Conservation (phyloP, 2,329 filamentous ascomycete genomes). For the Pestalotiopsis fici region DNA sequence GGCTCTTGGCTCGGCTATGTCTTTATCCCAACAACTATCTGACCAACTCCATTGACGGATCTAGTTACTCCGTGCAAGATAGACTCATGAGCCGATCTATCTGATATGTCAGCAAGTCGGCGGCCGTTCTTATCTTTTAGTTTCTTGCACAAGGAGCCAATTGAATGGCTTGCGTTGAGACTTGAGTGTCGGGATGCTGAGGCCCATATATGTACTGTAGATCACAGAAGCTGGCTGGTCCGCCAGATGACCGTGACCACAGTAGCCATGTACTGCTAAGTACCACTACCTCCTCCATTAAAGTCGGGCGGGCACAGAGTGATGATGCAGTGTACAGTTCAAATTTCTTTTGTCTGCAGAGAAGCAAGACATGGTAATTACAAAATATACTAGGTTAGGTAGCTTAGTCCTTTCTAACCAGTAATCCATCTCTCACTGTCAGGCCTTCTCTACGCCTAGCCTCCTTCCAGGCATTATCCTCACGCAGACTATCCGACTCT, state of each 20-base stretch:
- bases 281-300: too few species aligned
- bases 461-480: slow-evolving; percentile 62
- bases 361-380: not conserved
- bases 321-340: not conserved
- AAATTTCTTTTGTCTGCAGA: not conserved
- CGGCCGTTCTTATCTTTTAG: too few species aligned
- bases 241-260: too few species aligned
- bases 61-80: not conserved
- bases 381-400: too few species aligned
- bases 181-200: too few species aligned
- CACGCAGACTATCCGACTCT: slow-evolving; percentile 67
- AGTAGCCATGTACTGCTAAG: too few species aligned
- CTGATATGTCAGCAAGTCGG: not conserved
- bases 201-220: too few species aligned
- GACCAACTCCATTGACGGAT: not conserved
- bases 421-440: not conserved
- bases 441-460: not conserved
- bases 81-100: not conserved
- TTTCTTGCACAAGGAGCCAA: too few species aligned
- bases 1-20: not conserved
- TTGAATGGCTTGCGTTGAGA: too few species aligned
- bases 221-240: too few species aligned
- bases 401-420: not conserved
- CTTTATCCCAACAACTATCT: not conserved
- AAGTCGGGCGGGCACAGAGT: too few species aligned